A percentile compares a stretch with the other conserved stretches of the same genome.
Conservation (phyloP, 2,329 filamentous ascomycete genomes). For the Epichloe elymi region DNA sequence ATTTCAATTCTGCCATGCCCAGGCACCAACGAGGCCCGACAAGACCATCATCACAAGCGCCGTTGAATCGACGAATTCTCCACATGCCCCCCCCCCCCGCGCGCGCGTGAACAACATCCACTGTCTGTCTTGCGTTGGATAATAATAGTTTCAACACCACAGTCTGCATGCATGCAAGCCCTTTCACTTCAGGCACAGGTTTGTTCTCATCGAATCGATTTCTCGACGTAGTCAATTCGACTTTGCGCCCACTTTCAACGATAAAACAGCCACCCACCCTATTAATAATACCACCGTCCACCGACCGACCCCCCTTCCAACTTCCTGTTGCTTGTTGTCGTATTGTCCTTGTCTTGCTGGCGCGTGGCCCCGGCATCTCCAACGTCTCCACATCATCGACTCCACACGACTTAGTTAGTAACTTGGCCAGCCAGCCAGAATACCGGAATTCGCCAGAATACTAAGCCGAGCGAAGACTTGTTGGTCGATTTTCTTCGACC, state of each 20-base stretch:
- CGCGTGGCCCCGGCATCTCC: background rate
- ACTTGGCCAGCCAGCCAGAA: background rate
- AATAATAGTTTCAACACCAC: background rate
- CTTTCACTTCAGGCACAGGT: background rate
- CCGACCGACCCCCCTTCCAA: background rate
- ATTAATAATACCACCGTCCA: no score
- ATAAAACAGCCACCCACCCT: no score
- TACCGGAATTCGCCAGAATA: background rate
- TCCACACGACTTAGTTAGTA: background rate
- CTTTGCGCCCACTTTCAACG: background rate
- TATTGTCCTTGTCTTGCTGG: background rate
- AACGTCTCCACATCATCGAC: constrained; percentile 1
- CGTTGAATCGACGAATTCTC: background rate
- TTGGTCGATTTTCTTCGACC: background rate
- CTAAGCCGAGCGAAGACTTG: background rate
- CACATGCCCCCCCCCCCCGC: background rate
- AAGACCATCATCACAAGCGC: background rate
- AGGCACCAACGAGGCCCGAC: background rate
- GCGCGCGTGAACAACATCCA: background rate
- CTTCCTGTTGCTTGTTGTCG: background rate
- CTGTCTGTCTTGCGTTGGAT: background rate
- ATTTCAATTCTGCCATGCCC: background rate
- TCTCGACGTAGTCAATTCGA: background rate
- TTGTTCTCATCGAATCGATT: background rate
- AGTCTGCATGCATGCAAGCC: no score